Percentiles rank a stretch among this genome's conserved stretches.
These are phyloP conservation scores for Penicillium goetzii DNA, from an alignment of 495 filamentous ascomycete genomes.

Conservation along the genomic window DNA sequence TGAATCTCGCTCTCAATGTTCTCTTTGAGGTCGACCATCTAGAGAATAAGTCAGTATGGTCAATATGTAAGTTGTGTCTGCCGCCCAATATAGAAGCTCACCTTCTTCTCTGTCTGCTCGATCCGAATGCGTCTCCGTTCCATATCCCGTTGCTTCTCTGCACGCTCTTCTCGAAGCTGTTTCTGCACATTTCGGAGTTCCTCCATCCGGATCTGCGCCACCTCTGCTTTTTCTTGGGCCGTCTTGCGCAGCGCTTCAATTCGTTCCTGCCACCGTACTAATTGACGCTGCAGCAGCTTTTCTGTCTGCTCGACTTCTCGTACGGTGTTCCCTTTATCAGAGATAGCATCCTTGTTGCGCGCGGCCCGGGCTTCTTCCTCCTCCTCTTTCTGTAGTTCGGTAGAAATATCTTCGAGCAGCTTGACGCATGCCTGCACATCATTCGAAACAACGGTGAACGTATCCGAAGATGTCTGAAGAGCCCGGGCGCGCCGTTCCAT, in stretches of 20 bases:
- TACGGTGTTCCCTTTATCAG: slow-evolving; percentile 83
- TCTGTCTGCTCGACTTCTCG: slow-evolving; percentile 89
- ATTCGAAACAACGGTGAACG: slow-evolving; percentile 77
- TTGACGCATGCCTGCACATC: slow-evolving; percentile 86
- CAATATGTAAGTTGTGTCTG: not conserved
- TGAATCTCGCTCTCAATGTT: slow-evolving; percentile 94
- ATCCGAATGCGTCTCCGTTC: slow-evolving; percentile 88
- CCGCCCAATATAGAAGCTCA: slow-evolving; percentile 39
- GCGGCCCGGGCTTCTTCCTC: slow-evolving; percentile 79
- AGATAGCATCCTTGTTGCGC: slow-evolving; percentile 81
- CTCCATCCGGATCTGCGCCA: slow-evolving; percentile 86
- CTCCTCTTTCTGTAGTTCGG: slow-evolving; percentile 85
- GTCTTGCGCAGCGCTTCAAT: slow-evolving; percentile 78
- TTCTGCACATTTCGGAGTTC: slow-evolving; percentile 80
- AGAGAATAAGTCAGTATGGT: slow-evolving; percentile 23
- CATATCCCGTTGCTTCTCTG: slow-evolving; percentile 84
- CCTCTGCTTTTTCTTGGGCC: slow-evolving; percentile 77
- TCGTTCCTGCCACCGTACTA: slow-evolving; percentile 79
- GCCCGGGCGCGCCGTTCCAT: slow-evolving; percentile 85
- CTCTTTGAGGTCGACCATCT: slow-evolving; percentile 98
- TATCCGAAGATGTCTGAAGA: slow-evolving; percentile 89
- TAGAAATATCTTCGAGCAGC: slow-evolving; percentile 82
- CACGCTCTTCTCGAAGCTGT: slow-evolving; percentile 79
- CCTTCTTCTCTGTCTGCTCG: slow-evolving; percentile 98
- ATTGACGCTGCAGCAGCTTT: slow-evolving; percentile 77